Percentiles rank a stretch among this genome's conserved stretches.
Evolutionary conservation across 1,139 yeast species (phyloP).

Genomic region (Taiozyma sp.): DNA sequence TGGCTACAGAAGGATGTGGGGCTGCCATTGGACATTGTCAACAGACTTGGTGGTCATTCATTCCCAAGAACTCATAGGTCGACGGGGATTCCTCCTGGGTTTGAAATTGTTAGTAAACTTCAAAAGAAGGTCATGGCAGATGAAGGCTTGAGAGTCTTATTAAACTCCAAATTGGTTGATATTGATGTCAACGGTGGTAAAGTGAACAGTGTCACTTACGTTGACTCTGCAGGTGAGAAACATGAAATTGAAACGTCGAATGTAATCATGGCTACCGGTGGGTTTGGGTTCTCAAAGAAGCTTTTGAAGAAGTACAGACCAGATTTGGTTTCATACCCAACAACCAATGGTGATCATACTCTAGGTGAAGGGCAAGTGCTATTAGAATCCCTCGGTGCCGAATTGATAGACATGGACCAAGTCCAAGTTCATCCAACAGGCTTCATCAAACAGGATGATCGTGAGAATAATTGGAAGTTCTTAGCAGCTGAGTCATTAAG

Average conservation of each 20-base stretch:
- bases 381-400: constrained; percentile 52
- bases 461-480: constrained; percentile 50
- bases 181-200: constrained; percentile 33
- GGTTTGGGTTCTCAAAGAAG: constrained; percentile 41
- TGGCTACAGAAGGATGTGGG: constrained; percentile 67
- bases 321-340: constrained; percentile 56
- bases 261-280: constrained; percentile 78
- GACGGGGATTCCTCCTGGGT: constrained; percentile 64
- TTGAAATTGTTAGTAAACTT: constrained; percentile 66
- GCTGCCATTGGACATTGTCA: constrained; percentile 59
- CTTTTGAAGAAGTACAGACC: constrained; percentile 64
- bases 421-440: constrained; percentile 86
- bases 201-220: constrained; percentile 47
- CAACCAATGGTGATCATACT: constrained; percentile 73
- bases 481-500: constrained; percentile 77
- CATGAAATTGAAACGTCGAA: constrained; percentile 28
- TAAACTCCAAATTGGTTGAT: constrained; percentile 54
- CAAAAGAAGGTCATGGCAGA: constrained; percentile 52
- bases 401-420: constrained; percentile 68
- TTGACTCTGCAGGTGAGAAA: constrained; percentile 28
- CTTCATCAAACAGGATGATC: constrained; percentile 60
- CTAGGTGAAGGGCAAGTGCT: constrained; percentile 75
- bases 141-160: constrained; percentile 43
- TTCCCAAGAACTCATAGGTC: constrained; percentile 69
- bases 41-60: constrained; percentile 73